Percentiles rank a stretch among this genome's conserved stretches.
Conservation (phyloP, 1,284 basidiomycete species). For the Leccinum griseonigrum region DNA sequence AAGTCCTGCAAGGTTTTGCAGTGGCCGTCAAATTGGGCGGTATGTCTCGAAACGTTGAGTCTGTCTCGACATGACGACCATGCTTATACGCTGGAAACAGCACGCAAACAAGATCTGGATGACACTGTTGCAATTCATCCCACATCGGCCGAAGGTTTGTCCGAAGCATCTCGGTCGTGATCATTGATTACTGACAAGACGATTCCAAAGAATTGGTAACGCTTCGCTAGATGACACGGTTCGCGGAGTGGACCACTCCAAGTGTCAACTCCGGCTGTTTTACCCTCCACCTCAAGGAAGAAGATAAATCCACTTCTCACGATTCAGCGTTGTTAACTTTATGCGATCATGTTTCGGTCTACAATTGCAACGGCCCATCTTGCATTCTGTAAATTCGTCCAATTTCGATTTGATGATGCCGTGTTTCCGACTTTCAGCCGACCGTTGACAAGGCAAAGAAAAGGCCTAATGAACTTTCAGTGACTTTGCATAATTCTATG, state of each 20-base stretch:
- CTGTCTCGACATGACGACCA: background rate
- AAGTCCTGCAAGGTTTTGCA: conserved; percentile 91
- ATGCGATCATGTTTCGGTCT: background rate
- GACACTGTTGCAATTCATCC: conserved; percentile 92
- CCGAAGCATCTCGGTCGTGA: background rate
- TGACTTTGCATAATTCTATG: background rate
- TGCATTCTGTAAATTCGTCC: background rate
- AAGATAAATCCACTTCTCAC: background rate
- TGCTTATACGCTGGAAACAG: conserved; percentile 34
- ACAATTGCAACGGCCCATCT: background rate
- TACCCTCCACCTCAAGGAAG: background rate
- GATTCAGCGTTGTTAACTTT: background rate
- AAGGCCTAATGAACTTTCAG: too few species aligned
- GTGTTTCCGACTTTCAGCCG: too few species aligned
- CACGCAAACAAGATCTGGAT: conserved; percentile 81
- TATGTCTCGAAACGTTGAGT: conserved; percentile 30
- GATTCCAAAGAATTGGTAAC: conserved; percentile 26
- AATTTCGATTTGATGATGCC: too few species aligned
- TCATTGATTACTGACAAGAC: conserved; percentile 12
- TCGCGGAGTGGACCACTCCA: background rate
- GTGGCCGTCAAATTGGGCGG: conserved; percentile 97
- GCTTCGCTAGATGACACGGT: conserved; percentile 23
- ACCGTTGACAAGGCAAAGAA: too few species aligned
- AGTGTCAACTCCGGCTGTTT: background rate
- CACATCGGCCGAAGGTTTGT: conserved; percentile 70